Base-by-base conservation (phyloP, 163 green algal species). In the Scenedesmus sp. region DNA sequence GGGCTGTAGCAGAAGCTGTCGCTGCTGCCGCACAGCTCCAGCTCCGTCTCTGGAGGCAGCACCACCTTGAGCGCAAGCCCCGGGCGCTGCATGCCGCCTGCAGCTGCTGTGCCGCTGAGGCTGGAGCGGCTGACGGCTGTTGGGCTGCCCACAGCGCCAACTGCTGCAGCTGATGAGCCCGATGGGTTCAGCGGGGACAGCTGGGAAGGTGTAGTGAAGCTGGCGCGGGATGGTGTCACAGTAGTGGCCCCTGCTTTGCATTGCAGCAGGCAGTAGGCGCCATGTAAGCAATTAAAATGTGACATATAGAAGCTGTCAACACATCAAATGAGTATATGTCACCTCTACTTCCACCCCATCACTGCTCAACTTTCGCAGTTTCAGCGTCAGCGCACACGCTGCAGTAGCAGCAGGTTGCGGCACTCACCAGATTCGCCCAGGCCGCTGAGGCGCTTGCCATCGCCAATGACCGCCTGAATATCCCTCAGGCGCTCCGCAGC, bases 1-100 rank as follows among this genome's bases (percentile, higher is more conserved):
- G 90, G 90, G 73, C 90, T 93, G 90, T 90, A 90, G 55, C 67
- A 90, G 83, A 93, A 87, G 70, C 83, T 86, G 34, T 81, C 83
- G 70, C 84, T 77, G 73, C 70, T 77, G 73, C 84, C 89, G 34
- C 23, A 60, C 16, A 79, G 56, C 73, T 90, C 90, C 2, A 93
- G 52, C 9, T 90, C 83, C 5, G 82, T 90, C 54, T 93, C 90
- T 13, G 90, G 70, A 0, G 90, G 90, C 67, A 93, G 84, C 54
- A 81, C 70, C 18, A 93, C 55, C 84, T 93, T 93, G n/a, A 93
- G 73, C 0, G 60, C 64, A 18, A 83, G 81, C 13, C 74, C 26
- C 8, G 23, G 23, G 54, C 56, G 34, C 57, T 62, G 86, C 86
- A 67, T 46, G 82, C 20, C 54, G 54, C 82, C 56, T 57, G 83